These are phyloP conservation scores for Aotearoamyces nothofagi DNA, from an alignment of 2,329 filamentous ascomycete species.

Conservation along the genomic window DNA sequence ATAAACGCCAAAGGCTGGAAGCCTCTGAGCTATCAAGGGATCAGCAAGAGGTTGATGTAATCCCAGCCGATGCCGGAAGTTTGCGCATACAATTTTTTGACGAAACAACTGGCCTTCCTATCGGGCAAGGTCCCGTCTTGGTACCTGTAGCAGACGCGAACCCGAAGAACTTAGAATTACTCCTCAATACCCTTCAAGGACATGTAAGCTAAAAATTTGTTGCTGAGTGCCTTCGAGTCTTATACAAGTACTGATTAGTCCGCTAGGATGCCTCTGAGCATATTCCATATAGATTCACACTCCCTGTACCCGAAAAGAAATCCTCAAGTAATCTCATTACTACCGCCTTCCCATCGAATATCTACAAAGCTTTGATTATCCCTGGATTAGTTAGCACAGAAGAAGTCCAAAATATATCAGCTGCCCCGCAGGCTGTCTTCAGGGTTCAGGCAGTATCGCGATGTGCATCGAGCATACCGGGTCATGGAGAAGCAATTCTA, in stretches of 20 bases:
- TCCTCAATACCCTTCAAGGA: constrained; percentile 73
- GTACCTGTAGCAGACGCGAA: constrained; percentile 74
- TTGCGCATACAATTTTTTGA: constrained; percentile 83
- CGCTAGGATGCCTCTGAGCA: constrained; percentile 40
- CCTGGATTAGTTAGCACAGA: constrained; percentile 19
- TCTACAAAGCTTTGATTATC: constrained; percentile 31
- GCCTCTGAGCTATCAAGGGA: constrained; percentile 53
- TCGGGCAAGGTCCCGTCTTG: constrained; percentile 41
- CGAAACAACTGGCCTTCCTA: constrained; percentile 59
- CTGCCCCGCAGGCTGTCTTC: constrained; percentile 81
- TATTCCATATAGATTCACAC: constrained; percentile 52
- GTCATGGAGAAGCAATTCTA: constrained; percentile 84
- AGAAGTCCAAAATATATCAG: constrained; percentile 31
- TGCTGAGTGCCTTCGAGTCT: constrained; percentile 2
- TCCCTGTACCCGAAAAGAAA: constrained; percentile 26
- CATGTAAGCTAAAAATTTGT: constrained; percentile 33
- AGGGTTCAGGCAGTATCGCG: constrained; percentile 82
- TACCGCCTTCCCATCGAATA: constrained; percentile 20
- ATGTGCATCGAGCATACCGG: constrained; percentile 75
- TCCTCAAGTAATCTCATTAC: constrained; percentile 21
- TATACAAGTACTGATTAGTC: constrained; percentile 1
- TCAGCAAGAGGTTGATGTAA: constrained; percentile 60
- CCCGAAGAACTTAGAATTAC: constrained; percentile 76
- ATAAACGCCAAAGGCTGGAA: constrained; percentile 73
- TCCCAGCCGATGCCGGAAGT: constrained; percentile 55